These are phyloP conservation scores for Durotheca rogersii DNA, from an alignment of 495 filamentous ascomycete genomes.

Conservation along the genomic window DNA sequence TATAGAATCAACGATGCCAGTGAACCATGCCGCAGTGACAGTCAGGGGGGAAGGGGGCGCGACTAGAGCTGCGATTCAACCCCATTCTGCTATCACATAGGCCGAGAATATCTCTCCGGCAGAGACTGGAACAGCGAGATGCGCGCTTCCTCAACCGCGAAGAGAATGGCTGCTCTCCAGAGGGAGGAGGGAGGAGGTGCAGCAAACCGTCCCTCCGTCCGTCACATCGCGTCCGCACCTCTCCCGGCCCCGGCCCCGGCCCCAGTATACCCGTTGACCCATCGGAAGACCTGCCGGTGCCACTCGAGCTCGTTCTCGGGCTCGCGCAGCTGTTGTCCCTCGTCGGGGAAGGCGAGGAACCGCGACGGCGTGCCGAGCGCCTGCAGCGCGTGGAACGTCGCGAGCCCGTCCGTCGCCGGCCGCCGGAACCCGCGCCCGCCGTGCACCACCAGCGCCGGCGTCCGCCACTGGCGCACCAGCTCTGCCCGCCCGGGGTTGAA, in stretches of 20 bases:
- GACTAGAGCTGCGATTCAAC: no score
- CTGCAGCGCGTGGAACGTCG: conserved; percentile 75
- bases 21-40: no score
- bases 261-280: conserved; percentile 48
- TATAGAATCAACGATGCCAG: no score
- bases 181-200: no score
- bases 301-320: conserved; percentile 68
- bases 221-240: not conserved
- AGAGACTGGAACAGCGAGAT: no score
- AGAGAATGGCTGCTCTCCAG: no score
- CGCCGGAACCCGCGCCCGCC: conserved; percentile 74
- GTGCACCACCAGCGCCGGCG: conserved; percentile 35
- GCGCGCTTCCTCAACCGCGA: no score
- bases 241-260: not conserved
- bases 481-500: conserved; percentile 27
- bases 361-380: conserved; percentile 56
- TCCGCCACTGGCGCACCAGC: conserved; percentile 31
- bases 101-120: no score
- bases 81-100: no score
- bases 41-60: no score
- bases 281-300: conserved; percentile 68
- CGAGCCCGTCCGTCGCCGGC: conserved; percentile 66
- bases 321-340: conserved; percentile 64
- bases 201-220: no score
- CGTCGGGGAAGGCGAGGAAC: conserved; percentile 57